A percentile compares a stretch with the other conserved stretches of the same genome.
phyloP scores from a whole-genome alignment of 345 rosid genomes.

The Populus pruinosa region DNA sequence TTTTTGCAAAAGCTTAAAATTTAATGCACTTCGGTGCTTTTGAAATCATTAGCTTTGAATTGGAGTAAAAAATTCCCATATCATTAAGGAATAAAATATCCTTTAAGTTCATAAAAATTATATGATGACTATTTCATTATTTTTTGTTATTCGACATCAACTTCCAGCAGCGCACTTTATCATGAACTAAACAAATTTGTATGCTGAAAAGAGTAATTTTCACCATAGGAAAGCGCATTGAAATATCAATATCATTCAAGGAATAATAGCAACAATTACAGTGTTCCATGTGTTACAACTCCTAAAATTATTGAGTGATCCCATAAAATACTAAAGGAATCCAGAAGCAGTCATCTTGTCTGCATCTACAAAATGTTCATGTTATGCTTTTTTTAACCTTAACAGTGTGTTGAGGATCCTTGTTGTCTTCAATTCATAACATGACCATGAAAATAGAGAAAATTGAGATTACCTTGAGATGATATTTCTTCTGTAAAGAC shows the following conservation, averaged over 20 bases:
- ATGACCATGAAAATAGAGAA: neutral
- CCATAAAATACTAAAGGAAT: neutral
- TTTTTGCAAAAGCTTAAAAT: neutral
- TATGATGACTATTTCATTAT: neutral
- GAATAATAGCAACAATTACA: neutral
- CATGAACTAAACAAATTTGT: neutral
- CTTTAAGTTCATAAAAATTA: neutral
- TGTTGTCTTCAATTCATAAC: neutral
- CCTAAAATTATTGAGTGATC: neutral
- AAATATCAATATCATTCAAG: neutral
- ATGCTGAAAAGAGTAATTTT: neutral
- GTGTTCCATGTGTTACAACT: neutral
- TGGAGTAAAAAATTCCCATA: neutral
- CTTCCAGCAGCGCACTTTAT: neutral
- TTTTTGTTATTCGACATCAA: neutral
- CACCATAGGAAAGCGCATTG: neutral
- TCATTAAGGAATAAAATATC: neutral
- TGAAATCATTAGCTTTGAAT: neutral
- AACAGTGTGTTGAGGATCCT: neutral
- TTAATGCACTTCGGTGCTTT: neutral
- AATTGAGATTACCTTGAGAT: conserved; percentile 60
- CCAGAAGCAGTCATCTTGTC: neutral
- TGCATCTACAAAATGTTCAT: neutral
- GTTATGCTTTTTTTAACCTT: neutral
- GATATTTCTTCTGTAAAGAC: conserved; percentile 81